Conservation (phyloP, 768 basidiomycete species). For the Boletellus emodensis region DNA sequence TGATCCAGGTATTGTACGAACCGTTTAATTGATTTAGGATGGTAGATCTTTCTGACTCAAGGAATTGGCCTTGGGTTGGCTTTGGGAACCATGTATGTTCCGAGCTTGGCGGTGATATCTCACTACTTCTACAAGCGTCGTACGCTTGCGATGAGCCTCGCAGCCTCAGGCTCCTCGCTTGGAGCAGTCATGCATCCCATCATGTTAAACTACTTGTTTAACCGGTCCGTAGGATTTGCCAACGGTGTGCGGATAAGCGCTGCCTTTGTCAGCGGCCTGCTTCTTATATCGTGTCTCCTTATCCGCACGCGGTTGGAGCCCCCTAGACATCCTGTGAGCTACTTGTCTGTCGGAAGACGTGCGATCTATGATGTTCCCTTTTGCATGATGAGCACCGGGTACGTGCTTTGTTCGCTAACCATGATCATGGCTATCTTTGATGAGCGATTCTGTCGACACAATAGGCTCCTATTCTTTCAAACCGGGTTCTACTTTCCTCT, state of each 20-base stretch:
- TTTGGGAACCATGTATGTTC: constrained; percentile 44
- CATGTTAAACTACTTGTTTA: constrained; percentile 31
- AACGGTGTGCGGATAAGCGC: constrained; percentile 48
- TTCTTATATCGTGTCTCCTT: constrained; percentile 31
- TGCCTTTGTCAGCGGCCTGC: constrained; percentile 35
- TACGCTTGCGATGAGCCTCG: constrained; percentile 43
- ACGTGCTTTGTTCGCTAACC: not conserved
- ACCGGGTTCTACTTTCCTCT: constrained; percentile 46
- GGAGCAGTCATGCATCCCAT: constrained; percentile 24
- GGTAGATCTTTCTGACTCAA: constrained; percentile 46
- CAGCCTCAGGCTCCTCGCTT: constrained; percentile 35
- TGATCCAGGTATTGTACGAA: not conserved
- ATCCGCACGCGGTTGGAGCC: constrained; percentile 41
- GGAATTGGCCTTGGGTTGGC: constrained; percentile 46
- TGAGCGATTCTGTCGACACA: not conserved
- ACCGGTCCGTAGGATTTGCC: constrained; percentile 33
- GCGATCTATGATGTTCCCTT: constrained; percentile 16
- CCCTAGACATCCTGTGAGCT: constrained; percentile 13
- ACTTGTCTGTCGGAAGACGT: constrained; percentile 14
- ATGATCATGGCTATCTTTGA: not conserved
- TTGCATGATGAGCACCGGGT: constrained; percentile 20
- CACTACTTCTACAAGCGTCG: constrained; percentile 43
- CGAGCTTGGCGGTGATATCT: constrained; percentile 39
- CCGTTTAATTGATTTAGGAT: not conserved
- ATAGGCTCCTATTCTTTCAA: constrained; percentile 26